Conservation (phyloP, 192 early-diverging fungal species). For the Podila verticillata region DNA sequence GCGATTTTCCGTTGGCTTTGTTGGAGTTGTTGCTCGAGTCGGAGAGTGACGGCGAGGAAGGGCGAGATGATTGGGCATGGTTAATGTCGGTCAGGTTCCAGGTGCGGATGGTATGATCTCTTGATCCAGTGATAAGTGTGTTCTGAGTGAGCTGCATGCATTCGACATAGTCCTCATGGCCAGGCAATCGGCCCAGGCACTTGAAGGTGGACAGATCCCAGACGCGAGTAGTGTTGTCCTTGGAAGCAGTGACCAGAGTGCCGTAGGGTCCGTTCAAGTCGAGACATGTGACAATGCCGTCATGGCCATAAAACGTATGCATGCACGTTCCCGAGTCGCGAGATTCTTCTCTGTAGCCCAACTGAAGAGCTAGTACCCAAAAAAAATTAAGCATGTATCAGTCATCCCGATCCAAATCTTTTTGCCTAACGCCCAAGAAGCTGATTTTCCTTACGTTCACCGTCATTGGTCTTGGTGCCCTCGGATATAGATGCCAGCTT, state of each 20-base stretch:
- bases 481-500: constrained; percentile 52
- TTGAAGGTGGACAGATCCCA: constrained; percentile 73
- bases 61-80: constrained; percentile 16
- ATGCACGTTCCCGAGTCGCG: constrained; percentile 55
- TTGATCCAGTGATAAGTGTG: constrained; percentile 51
- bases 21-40: constrained; percentile 11
- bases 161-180: constrained; percentile 50
- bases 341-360: constrained; percentile 35
- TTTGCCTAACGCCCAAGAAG: too few species aligned
- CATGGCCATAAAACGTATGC: constrained; percentile 67
- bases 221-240: constrained; percentile 74
- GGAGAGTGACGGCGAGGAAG: constrained; percentile 14
- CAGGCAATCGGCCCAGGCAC: constrained; percentile 63
- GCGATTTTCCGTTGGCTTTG: constrained; percentile 2
- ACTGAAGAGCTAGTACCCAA: constrained; percentile 30
- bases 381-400: not conserved
- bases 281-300: constrained; percentile 65
- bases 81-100: constrained; percentile 35
- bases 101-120: constrained; percentile 23
- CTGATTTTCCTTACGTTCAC: constrained; percentile 15
- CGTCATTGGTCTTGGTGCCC: constrained; percentile 30
- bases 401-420: not conserved
- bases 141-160: constrained; percentile 38
- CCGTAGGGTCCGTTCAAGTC: constrained; percentile 67
- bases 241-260: constrained; percentile 69